phyloP scores from a whole-genome alignment of 306 rosid species.

The Urtica urens region DNA sequence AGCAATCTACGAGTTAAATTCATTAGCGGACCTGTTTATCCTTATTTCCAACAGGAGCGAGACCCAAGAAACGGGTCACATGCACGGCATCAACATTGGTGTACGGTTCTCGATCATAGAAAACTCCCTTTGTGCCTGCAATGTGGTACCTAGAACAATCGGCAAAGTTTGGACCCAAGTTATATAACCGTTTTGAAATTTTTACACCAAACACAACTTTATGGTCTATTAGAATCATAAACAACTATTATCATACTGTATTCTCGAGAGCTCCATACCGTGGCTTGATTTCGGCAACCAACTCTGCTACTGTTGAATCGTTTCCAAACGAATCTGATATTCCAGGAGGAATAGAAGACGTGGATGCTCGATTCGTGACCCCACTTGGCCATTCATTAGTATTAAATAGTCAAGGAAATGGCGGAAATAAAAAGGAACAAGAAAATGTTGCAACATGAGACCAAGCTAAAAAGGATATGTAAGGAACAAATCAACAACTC shows the following conservation, averaged over 20 bases:
- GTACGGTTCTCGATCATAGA: constrained; percentile 87
- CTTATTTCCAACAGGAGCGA: constrained; percentile 85
- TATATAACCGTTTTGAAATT: constrained; percentile 8
- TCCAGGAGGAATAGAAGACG: constrained; percentile 48
- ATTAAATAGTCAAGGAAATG: constrained; percentile 43
- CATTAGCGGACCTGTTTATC: constrained; percentile 66
- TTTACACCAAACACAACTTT: background rate
- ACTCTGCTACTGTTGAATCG: constrained; percentile 59
- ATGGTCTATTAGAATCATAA: background rate
- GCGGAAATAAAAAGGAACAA: constrained; percentile 11
- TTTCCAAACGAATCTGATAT: constrained; percentile 44
- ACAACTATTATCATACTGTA: constrained; percentile 2
- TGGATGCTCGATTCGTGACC: constrained; percentile 45
- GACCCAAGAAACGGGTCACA: constrained; percentile 91
- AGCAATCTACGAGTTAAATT: constrained; percentile 3
- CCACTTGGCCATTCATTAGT: constrained; percentile 95
- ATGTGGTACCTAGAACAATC: constrained; percentile 69
- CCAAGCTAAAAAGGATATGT: constrained; percentile 64
- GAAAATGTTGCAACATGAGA: constrained; percentile 11
- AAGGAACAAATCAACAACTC: constrained; percentile 59
- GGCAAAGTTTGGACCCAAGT: constrained; percentile 12
- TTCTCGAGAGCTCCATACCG: constrained; percentile 41
- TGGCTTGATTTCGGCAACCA: constrained; percentile 83
- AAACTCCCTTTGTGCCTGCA: constrained; percentile 74
- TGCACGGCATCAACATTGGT: constrained; percentile 75